These are phyloP conservation scores for Acanthamoeba sp. DNA, from an alignment of 208 protist species.

Conservation along the genomic window DNA sequence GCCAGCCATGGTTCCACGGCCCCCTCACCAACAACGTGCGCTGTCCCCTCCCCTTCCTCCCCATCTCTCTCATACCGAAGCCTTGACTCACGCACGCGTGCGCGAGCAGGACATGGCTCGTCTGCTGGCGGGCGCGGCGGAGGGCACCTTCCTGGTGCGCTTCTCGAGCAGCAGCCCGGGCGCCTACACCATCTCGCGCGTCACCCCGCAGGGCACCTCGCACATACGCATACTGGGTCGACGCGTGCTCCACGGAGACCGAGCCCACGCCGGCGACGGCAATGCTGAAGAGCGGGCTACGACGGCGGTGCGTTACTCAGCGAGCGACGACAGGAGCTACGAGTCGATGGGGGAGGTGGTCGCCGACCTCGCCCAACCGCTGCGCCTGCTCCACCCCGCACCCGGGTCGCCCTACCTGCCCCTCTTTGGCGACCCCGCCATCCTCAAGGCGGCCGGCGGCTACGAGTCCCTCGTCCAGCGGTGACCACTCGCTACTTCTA, in stretches of 20 bases:
- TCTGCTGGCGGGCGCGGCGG: neutral
- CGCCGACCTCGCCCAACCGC: conserved; percentile 6
- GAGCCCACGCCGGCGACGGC: neutral
- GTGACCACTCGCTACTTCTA: too few species aligned
- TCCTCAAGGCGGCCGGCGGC: neutral
- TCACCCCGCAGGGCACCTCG: conserved; percentile 53
- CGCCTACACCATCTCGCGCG: conserved; percentile 83
- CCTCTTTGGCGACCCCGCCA: neutral
- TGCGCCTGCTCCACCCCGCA: conserved; percentile 10
- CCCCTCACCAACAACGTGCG: conserved; percentile 13
- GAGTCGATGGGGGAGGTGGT: conserved; percentile 22
- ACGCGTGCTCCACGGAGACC: neutral
- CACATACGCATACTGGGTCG: conserved; percentile 1
- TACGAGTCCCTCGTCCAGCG: conserved; percentile 31
- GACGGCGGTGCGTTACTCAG: neutral
- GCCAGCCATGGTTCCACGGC: conserved; percentile 20
- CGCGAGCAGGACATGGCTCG: neutral
- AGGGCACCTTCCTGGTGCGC: conserved; percentile 85
- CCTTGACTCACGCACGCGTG: neutral
- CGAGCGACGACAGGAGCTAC: conserved; percentile 39
- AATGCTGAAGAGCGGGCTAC: neutral
- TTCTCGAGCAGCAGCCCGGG: conserved; percentile 81
- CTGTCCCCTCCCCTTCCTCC: neutral
- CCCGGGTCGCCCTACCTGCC: conserved; percentile 25
- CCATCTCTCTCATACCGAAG: too few species aligned